Base-by-base conservation (phyloP, 2,329 filamentous ascomycete genomes). In the Hymenoscyphus infarciens region DNA sequence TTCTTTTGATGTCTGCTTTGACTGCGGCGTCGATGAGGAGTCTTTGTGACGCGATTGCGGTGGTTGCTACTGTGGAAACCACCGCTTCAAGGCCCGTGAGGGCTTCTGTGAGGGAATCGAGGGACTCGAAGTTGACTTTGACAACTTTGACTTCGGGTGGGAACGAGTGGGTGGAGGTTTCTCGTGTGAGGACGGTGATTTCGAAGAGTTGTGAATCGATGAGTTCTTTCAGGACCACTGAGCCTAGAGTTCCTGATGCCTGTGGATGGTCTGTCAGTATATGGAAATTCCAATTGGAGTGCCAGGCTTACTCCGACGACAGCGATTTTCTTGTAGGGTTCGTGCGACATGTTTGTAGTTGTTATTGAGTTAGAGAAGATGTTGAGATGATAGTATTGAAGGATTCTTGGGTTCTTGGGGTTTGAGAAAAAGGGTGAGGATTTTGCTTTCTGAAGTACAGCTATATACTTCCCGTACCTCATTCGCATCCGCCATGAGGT, bases 71-170 rank as follows among this genome's bases (percentile, higher is more conserved):
- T 0, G 80, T 76, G 6, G 80, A 81, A 39, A 88, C 71, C 5
- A 86, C 77, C 1, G 82, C 85, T 70, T 89, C 85, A 64, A 86
- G 81, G 54, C 81, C 82, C 49, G 77, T 66, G 55, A 88, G 79
- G 3, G 81, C 81, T 1, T 71, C 57, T 4, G 73, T 74, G 6
- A 84, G 73, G 53, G 79, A 78, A 1, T 73, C 59, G 8, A 76
- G 70, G 10, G 71, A 71, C 33, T 76, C 73, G 64, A 79, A 83
- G 69, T 84, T 76, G 16, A 79, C 77, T n/a, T 77, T 75, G 61
- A 78, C 61, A n/a, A 82, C 77, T n/a, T 76, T 77, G 66, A 80
- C 74, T 29, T 70, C 67, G 0, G 63, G 6, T 10, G 66, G 63
- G 60, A 68, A 70, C 16, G 49, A 67, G 54, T 64, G 56, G 2